These are phyloP conservation scores for Colletotrichum siamense DNA, from an alignment of 2,329 filamentous ascomycete genomes.

Conservation along the genomic window DNA sequence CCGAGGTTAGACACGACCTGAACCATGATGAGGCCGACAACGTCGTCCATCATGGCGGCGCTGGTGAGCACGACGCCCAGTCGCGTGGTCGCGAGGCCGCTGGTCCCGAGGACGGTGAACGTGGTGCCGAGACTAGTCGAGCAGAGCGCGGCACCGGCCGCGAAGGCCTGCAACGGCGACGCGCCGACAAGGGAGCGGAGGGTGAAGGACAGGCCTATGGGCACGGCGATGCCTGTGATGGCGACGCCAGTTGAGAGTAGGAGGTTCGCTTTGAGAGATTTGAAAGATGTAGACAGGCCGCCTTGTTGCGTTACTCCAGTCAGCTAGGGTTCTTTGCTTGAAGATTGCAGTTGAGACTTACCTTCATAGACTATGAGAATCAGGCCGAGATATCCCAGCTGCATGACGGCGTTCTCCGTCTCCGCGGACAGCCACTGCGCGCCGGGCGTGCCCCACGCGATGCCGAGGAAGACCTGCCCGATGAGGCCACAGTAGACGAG, in stretches of 20 bases:
- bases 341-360: slow-evolving; percentile 15
- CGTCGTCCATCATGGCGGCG: slow-evolving; percentile 84
- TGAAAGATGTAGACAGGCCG: slow-evolving; percentile 61
- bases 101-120: slow-evolving; percentile 58
- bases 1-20: slow-evolving; percentile 74
- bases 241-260: slow-evolving; percentile 67
- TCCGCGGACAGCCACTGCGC: slow-evolving; percentile 60
- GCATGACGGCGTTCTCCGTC: slow-evolving; percentile 61
- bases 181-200: slow-evolving; percentile 56
- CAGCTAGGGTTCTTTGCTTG: not conserved
- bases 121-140: slow-evolving; percentile 77
- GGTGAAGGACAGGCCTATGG: slow-evolving; percentile 70
- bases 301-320: slow-evolving; percentile 37
- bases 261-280: slow-evolving; percentile 63
- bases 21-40: slow-evolving; percentile 78
- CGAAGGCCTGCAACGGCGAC: slow-evolving; percentile 67
- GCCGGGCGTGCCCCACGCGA: slow-evolving; percentile 73
- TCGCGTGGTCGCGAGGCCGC: slow-evolving; percentile 46
- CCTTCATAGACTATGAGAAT: slow-evolving; percentile 76
- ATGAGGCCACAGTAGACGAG: slow-evolving; percentile 73
- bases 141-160: slow-evolving; percentile 75
- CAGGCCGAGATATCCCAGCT: slow-evolving; percentile 76
- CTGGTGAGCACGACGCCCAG: slow-evolving; percentile 70
- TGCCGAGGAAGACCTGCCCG: slow-evolving; percentile 73
- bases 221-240: slow-evolving; percentile 66